These are phyloP conservation scores for Aspergillus mulundensis DNA, from an alignment of 495 filamentous ascomycete species.

Conservation along the genomic window DNA sequence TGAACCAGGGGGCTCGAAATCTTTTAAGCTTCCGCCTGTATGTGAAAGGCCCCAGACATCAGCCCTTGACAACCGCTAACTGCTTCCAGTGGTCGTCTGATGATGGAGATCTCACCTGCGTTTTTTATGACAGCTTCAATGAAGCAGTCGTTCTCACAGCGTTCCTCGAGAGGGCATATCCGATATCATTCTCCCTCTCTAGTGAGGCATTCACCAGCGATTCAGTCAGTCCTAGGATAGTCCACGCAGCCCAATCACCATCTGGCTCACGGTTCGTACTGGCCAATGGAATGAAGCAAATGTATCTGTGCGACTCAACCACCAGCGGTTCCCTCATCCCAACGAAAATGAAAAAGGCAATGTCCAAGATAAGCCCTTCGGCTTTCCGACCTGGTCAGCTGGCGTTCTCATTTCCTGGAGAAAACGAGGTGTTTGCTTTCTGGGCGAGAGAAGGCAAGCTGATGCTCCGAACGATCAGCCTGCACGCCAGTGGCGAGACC, in stretches of 20 bases:
- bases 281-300: slow-evolving; percentile 21
- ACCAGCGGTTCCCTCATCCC: slow-evolving; percentile 16
- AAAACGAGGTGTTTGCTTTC: slow-evolving; percentile 20
- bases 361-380: slow-evolving; percentile 20
- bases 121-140: slow-evolving; percentile 23
- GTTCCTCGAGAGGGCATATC: slow-evolving; percentile 24
- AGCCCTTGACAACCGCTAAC: slow-evolving; percentile 8
- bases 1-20: slow-evolving; percentile 15
- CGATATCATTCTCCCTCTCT: slow-evolving; percentile 14
- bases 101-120: slow-evolving; percentile 20
- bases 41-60: not conserved
- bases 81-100: slow-evolving; percentile 17
- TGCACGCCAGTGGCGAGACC: slow-evolving; percentile 15
- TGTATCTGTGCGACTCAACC: slow-evolving; percentile 23
- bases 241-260: slow-evolving; percentile 25
- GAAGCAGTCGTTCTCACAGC: slow-evolving; percentile 21
- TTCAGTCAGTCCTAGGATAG: slow-evolving; percentile 14
- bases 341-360: slow-evolving; percentile 19
- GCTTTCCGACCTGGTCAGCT: slow-evolving; percentile 21
- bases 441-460: slow-evolving; percentile 23
- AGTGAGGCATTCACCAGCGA: slow-evolving; percentile 10
- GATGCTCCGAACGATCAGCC: slow-evolving; percentile 18
- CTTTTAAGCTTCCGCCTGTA: slow-evolving; percentile 22
- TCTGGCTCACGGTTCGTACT: slow-evolving; percentile 22
- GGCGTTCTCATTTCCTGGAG: slow-evolving; percentile 20